Percentiles rank a stretch among this genome's conserved stretches.
These are phyloP conservation scores for Teunomyces funiuensis DNA, from an alignment of 805 yeast species.

Conservation along the genomic window DNA sequence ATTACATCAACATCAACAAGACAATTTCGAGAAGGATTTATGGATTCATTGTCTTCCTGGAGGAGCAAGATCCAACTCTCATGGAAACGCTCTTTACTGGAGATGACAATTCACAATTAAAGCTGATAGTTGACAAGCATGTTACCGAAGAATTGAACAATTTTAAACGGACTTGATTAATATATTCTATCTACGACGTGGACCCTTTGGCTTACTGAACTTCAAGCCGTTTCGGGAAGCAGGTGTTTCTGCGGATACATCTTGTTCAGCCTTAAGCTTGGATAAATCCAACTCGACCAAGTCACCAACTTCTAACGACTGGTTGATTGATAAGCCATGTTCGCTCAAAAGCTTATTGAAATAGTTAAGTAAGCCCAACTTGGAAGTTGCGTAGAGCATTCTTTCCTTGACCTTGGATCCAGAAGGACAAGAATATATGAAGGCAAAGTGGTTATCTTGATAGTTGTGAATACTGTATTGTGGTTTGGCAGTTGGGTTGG, in stretches of 20 bases:
- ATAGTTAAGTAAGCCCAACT: slow-evolving; percentile 55
- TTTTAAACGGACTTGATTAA: slow-evolving; percentile 1
- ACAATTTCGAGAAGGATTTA: slow-evolving; percentile 62
- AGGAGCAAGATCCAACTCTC: background rate
- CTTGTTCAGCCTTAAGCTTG: slow-evolving; percentile 32
- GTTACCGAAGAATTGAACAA: slow-evolving; percentile 21
- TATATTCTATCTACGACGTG: slow-evolving; percentile 44
- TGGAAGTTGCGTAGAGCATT: slow-evolving; percentile 88
- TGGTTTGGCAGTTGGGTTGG: slow-evolving; percentile 46
- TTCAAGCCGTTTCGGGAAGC: slow-evolving; percentile 26
- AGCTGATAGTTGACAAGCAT: slow-evolving; percentile 22
- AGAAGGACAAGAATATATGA: slow-evolving; percentile 87
- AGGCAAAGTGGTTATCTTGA: slow-evolving; percentile 42
- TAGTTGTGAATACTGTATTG: slow-evolving; percentile 54
- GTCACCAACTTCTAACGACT: slow-evolving; percentile 70
- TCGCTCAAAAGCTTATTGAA: slow-evolving; percentile 40
- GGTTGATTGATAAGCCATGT: slow-evolving; percentile 34
- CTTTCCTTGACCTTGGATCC: slow-evolving; percentile 87
- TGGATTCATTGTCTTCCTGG: slow-evolving; percentile 21
- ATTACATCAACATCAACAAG: slow-evolving; percentile 62
- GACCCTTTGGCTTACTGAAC: slow-evolving; percentile 66
- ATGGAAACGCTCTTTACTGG: slow-evolving; percentile 19
- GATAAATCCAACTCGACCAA: slow-evolving; percentile 62
- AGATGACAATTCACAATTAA: slow-evolving; percentile 15
- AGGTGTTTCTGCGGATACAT: slow-evolving; percentile 11